Conservation (phyloP, 345 rosid species). For the Lumnitzera racemosa region DNA sequence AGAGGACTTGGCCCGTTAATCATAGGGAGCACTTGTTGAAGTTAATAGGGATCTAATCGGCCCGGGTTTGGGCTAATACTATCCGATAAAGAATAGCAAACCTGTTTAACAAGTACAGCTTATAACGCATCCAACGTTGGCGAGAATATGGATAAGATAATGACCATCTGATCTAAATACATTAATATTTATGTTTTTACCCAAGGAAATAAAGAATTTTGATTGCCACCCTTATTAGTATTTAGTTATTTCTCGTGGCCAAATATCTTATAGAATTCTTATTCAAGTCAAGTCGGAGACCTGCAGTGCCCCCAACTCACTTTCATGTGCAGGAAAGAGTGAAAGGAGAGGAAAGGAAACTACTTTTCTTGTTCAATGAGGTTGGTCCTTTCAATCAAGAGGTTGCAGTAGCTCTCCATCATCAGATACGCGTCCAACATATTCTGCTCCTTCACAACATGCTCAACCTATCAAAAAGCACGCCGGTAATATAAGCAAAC, state of each 20-base stretch:
- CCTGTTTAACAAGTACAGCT: neutral
- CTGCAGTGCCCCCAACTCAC: too few relatives aligned
- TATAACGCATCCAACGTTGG: neutral
- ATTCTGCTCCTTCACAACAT: constrained; percentile 60
- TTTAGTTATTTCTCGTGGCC: too few relatives aligned
- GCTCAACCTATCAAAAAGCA: constrained; percentile 40
- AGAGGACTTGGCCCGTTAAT: neutral
- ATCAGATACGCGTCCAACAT: constrained; percentile 55
- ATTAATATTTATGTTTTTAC: too few relatives aligned
- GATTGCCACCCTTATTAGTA: too few relatives aligned
- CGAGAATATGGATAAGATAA: neutral
- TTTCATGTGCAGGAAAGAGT: neutral
- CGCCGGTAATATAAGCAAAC: neutral
- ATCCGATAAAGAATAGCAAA: neutral
- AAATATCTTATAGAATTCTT: neutral
- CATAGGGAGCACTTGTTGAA: neutral
- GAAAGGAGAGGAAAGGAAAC: neutral
- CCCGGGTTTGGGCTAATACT: neutral
- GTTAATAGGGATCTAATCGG: neutral
- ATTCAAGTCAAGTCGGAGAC: neutral
- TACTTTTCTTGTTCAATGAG: constrained; percentile 56
- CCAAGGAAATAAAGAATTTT: too few relatives aligned
- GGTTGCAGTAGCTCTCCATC: constrained; percentile 59
- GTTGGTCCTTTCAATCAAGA: constrained; percentile 51
- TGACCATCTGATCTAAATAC: too few relatives aligned